Conservation (phyloP, 352 stramenopile species). For the Nothophytophthora sp. region DNA sequence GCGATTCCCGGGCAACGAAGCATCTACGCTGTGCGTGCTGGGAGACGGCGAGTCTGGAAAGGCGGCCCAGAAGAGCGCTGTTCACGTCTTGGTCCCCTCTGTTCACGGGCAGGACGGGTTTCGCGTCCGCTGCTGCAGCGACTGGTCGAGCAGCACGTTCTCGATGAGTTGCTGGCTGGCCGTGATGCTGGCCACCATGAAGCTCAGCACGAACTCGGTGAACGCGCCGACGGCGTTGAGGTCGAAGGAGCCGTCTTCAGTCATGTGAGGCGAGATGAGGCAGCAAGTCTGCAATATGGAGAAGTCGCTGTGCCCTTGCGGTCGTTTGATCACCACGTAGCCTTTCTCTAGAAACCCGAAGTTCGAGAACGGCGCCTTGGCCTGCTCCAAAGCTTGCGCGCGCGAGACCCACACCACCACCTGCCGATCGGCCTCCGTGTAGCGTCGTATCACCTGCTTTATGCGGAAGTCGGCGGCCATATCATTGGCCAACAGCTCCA, state of each 20-base stretch:
- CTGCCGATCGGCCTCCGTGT: constrained; percentile 31
- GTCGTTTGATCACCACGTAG: constrained; percentile 41
- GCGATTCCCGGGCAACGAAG: no score
- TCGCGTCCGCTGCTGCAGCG: constrained; percentile 13
- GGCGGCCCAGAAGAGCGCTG: not conserved
- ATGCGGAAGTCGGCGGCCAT: constrained; percentile 34
- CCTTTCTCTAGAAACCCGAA: constrained; percentile 42
- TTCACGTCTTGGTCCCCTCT: not conserved
- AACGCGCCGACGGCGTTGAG: constrained; percentile 28
- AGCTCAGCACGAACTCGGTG: constrained; percentile 37
- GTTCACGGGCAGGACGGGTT: not conserved
- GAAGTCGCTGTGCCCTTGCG: constrained; percentile 21
- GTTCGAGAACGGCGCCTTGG: constrained; percentile 30
- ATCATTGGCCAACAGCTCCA: constrained; percentile 37
- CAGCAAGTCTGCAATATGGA: constrained; percentile 41
- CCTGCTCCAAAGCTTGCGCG: constrained; percentile 36
- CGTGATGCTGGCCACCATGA: constrained; percentile 34
- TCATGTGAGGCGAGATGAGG: constrained; percentile 32
- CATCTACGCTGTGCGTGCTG: no score
- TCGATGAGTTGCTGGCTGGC: constrained; percentile 39
- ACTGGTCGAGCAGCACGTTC: constrained; percentile 39
- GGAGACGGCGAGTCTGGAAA: no score
- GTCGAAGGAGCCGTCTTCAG: constrained; percentile 24
- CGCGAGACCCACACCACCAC: constrained; percentile 43
- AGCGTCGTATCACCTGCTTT: constrained; percentile 37